phyloP scores from a whole-genome alignment of 2,329 filamentous ascomycete genomes.

The Macrophomina pseudophaseolina region DNA sequence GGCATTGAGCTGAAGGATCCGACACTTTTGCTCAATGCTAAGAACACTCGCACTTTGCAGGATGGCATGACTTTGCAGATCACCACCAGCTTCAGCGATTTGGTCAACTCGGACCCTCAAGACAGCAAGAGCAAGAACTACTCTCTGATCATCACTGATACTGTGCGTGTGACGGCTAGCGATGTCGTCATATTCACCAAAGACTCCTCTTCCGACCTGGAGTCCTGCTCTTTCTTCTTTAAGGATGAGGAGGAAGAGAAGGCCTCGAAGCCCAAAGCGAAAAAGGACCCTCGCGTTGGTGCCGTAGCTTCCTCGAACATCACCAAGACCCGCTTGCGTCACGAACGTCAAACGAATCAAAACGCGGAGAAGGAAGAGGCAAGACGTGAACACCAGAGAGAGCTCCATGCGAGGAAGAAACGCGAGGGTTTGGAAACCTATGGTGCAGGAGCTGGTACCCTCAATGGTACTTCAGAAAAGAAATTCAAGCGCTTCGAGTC shows the following conservation, averaged over 20 bases:
- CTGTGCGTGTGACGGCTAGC: conserved; percentile 79
- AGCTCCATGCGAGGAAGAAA: conserved; percentile 85
- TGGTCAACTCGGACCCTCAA: conserved; percentile 84
- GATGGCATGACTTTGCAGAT: conserved; percentile 97
- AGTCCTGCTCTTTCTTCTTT: conserved; percentile 98
- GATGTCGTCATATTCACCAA: conserved; percentile 91
- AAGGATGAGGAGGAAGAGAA: conserved; percentile 90
- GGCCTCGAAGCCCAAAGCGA: conserved; percentile 83
- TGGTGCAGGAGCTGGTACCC: conserved; percentile 79
- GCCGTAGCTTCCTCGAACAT: conserved; percentile 95
- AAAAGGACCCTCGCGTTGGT: conserved; percentile 80
- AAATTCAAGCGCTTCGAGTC: conserved; percentile 99
- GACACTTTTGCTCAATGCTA: conserved; percentile 82
- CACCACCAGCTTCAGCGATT: conserved; percentile 86
- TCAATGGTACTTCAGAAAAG: conserved; percentile 92
- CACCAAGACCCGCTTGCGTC: conserved; percentile 88
- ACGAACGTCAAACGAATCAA: conserved; percentile 83
- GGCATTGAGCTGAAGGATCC: conserved; percentile 89
- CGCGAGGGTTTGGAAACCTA: conserved; percentile 85
- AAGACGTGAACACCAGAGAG: conserved; percentile 90
- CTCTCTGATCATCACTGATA: conserved; percentile 89
- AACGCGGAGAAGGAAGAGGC: conserved; percentile 89
- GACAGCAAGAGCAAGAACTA: conserved; percentile 90
- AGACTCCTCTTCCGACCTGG: conserved; percentile 87
- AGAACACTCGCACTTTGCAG: conserved; percentile 81